phyloP scores from a whole-genome alignment of 2,329 filamentous ascomycete genomes.

The Nemania abortiva region DNA sequence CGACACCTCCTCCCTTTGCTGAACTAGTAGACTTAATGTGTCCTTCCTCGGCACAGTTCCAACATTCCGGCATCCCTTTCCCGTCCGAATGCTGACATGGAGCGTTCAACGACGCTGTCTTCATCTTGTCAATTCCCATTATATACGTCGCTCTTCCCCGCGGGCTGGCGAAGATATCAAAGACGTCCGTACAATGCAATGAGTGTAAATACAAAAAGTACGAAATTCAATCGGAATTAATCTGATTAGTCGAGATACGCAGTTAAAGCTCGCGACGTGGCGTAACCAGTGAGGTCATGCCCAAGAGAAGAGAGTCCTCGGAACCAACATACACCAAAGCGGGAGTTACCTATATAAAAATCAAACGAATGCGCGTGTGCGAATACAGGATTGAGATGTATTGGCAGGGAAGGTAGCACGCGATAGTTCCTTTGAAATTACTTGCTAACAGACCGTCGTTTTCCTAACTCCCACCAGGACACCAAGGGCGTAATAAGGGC shows the following conservation, averaged over 20 bases:
- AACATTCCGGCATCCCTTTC: constrained; percentile 31
- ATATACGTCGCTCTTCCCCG: background rate
- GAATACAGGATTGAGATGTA: background rate
- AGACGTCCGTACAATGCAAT: background rate
- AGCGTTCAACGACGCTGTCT: constrained; percentile 2
- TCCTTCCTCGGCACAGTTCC: constrained; percentile 39
- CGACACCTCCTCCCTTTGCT: background rate
- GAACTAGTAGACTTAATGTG: constrained; percentile 8
- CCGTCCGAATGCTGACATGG: constrained; percentile 30
- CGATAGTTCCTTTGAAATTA: background rate
- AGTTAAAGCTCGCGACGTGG: background rate
- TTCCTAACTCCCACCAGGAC: background rate
- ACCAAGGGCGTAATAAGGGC: background rate
- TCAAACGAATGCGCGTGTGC: background rate
- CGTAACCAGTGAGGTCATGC: background rate
- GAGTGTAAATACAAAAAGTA: background rate
- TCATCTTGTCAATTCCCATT: constrained; percentile 12
- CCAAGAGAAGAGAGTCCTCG: background rate
- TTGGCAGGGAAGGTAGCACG: background rate
- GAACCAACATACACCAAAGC: constrained; percentile 3
- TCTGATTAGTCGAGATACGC: background rate
- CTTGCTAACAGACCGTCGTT: background rate
- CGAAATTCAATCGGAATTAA: background rate
- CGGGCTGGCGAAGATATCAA: background rate
- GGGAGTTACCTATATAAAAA: constrained; percentile 14